Conservation (phyloP, 331 rosid species). For the Rosa hybrid region DNA sequence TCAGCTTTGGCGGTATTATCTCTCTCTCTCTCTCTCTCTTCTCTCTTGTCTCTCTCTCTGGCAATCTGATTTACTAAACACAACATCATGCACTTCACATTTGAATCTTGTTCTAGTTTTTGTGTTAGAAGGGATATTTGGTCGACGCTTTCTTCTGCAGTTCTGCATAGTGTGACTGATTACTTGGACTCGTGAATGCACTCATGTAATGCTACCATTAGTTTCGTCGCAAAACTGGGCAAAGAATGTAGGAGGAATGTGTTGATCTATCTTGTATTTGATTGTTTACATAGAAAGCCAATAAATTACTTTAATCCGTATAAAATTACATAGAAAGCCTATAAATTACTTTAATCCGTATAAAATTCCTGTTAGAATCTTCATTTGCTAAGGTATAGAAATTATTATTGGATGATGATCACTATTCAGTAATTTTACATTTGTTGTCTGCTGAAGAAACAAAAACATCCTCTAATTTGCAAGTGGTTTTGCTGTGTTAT, state of each 20-base stretch:
- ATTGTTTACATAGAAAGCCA: neutral
- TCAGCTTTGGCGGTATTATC: neutral
- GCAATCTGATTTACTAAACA: neutral
- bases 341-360: neutral
- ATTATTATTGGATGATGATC: neutral
- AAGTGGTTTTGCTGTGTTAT: neutral
- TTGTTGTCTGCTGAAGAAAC: neutral
- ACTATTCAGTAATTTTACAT: neutral
- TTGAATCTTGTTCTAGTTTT: neutral
- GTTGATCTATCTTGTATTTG: neutral
- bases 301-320: too few species aligned
- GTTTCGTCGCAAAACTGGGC: neutral
- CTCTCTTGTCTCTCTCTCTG: neutral
- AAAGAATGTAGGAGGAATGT: too few species aligned
- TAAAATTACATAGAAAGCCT: too few species aligned
- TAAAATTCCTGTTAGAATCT: too few species aligned
- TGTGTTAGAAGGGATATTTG: neutral
- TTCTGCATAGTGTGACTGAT: neutral
- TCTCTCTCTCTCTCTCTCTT: neutral
- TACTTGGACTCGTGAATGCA: neutral
- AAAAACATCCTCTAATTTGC: neutral
- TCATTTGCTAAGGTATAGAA: neutral
- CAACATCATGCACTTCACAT: neutral
- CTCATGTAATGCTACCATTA: neutral
- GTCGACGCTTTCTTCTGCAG: neutral